Evolutionary conservation across 2,329 filamentous ascomycete genomes (phyloP).

Genomic region (Aspergillus sp.): DNA sequence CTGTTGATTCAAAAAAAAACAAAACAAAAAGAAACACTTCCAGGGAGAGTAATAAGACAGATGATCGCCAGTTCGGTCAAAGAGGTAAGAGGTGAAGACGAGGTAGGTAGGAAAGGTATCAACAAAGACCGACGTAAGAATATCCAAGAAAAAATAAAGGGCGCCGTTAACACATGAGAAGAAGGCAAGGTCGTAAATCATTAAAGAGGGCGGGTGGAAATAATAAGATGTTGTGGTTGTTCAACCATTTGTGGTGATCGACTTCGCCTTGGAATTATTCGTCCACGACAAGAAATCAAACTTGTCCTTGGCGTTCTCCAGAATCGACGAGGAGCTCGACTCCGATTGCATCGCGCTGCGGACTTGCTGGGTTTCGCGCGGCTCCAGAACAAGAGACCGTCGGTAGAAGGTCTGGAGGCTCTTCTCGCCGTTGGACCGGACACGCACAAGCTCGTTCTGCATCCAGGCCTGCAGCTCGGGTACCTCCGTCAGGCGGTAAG

Average conservation of each 20-base stretch:
- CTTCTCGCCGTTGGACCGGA: conserved; percentile 64
- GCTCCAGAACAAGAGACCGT: conserved; percentile 81
- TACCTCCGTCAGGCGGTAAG: conserved; percentile 79
- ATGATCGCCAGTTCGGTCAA: not conserved
- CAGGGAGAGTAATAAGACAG: conserved; percentile 5
- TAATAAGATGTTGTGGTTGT: not conserved
- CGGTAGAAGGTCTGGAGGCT: conserved; percentile 72
- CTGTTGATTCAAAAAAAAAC: conserved; percentile 4
- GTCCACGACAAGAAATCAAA: conserved; percentile 56
- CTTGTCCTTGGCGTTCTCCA: conserved; percentile 49
- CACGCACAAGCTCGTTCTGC: conserved; percentile 73
- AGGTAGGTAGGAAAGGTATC: conserved; percentile 9
- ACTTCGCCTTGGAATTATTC: conserved; percentile 44
- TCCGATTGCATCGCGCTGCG: conserved; percentile 24
- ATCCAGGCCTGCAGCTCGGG: conserved; percentile 94
- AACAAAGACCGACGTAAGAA: conserved; percentile 9
- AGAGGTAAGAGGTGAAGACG: not conserved
- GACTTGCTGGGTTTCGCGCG: conserved; percentile 43
- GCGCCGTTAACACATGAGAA: conserved; percentile 14
- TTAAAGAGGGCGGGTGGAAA: conserved; percentile 10
- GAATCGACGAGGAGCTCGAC: conserved; percentile 30
- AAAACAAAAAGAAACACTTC: conserved; percentile 5
- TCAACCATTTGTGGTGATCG: conserved; percentile 37
- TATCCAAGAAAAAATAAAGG: conserved; percentile 2
- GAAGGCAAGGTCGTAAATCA: conserved; percentile 21